Base-by-base conservation (phyloP, 768 basidiomycete species). In the Termitomyces titanicus region DNA sequence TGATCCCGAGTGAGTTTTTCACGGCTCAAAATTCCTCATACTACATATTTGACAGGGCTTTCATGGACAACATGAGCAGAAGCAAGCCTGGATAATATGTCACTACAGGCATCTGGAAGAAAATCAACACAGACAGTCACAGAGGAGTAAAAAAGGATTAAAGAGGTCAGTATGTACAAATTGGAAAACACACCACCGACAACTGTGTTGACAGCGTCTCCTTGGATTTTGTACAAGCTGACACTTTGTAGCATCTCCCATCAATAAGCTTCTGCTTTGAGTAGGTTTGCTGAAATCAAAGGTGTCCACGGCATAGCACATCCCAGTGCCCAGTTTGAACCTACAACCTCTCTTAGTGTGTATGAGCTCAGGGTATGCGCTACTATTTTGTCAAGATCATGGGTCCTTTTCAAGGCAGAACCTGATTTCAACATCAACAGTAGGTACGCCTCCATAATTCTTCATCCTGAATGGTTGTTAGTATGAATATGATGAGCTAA, bases 261-360 rank as follows among this genome's bases (percentile, higher is more conserved):
- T 54, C 54, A 65, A 27, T 69, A 74, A 51, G 47, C 55, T 15
- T 58, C 63, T 13, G 61, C 60, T 42, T 65, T 55, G 3, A 79
- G 65, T 37, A 68, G 67, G 48, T 72, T 66, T 33, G 71, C 66
- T 9, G 74, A 66, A 33, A 78, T 74, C 10, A 86, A 76, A 6
- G 86, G 88, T 27, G 80, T 79, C 91, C 92, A 94, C 22, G 84
- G 82, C 67, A 92, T 74, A n/a, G 81, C 78, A 38, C 80, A 79
- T 51, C 86, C 86, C 29, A 93, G 71, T 7, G 81, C 79, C 92
- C 92, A 94, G 20, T 53, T 46, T 13, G 52, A 79, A 38, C 86
- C 92, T 47, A 94, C 78, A 61, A 85, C 77, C 68, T 90, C 82
- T 40, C 91, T 92, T 27, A 94, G 71, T 18, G 82, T 65, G 64